A percentile compares a stretch with the other conserved stretches of the same genome.
These are phyloP conservation scores for Pelargonium myrrhifolium DNA, from an alignment of 441 rosid species.

Conservation along the genomic window DNA sequence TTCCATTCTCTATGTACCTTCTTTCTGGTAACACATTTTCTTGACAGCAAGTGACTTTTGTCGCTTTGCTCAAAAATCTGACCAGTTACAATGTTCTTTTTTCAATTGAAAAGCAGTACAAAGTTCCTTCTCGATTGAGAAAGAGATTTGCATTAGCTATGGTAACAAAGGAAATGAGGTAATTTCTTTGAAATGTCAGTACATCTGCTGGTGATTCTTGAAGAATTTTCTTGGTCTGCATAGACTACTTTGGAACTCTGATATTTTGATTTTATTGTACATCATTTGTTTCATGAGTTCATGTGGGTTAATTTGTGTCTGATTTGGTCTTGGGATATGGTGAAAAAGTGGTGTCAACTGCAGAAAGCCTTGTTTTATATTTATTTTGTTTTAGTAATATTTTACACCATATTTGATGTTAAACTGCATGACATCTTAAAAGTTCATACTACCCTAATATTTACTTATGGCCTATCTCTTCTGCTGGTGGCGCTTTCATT, in stretches of 20 bases:
- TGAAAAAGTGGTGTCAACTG: too few species aligned
- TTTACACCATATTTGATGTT: too few species aligned
- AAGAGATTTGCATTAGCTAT: conserved; percentile 79
- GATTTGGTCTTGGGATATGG: too few species aligned
- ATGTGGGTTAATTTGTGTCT: too few species aligned
- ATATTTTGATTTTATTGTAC: too few species aligned
- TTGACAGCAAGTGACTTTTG: conserved; percentile 1
- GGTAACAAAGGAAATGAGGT: conserved; percentile 97
- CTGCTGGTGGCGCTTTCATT: too few species aligned
- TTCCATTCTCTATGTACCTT: conserved; percentile 84
- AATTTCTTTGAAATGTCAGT: conserved; percentile 15
- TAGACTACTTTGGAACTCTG: background rate
- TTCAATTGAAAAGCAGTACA: conserved; percentile 41
- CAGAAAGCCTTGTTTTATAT: too few species aligned
- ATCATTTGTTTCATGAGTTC: too few species aligned
- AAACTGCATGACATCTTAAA: too few species aligned
- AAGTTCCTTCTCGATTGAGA: conserved; percentile 34
- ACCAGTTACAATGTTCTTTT: conserved; percentile 12
- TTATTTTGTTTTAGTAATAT: too few species aligned
- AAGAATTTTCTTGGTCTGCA: conserved; percentile 2
- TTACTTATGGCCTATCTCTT: too few species aligned
- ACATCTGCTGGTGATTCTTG: background rate
- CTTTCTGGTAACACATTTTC: conserved; percentile 54
- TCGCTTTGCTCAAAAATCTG: conserved; percentile 15
- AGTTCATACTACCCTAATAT: too few species aligned